A percentile compares a stretch with the other conserved stretches of the same genome.
phyloP scores from a whole-genome alignment of 169 alveolate genomes.

The Cryptosporidium canis region DNA sequence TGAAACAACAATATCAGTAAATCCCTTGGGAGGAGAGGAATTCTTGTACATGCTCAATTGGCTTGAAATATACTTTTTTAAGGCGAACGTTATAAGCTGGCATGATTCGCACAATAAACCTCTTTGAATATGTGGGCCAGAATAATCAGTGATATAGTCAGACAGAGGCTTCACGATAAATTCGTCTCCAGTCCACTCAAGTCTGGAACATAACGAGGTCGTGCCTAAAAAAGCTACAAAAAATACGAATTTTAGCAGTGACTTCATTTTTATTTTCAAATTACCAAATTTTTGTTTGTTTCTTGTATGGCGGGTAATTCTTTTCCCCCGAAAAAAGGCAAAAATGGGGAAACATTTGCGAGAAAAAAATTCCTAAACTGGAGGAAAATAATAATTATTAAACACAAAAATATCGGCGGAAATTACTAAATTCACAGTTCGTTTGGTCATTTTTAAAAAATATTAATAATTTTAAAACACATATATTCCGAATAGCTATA shows the following conservation, averaged over 20 bases:
- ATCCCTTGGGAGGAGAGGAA: constrained; percentile 61
- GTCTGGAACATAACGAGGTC: constrained; percentile 6
- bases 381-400: too few species aligned
- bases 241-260: background rate
- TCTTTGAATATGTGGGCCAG: background rate
- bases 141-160: background rate
- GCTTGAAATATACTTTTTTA: constrained; percentile 5
- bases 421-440: background rate
- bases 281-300: background rate
- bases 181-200: constrained; percentile 56
- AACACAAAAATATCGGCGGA: too few species aligned
- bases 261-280: constrained; percentile 4
- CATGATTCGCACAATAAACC: constrained; percentile 51
- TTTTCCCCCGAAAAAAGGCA: background rate
- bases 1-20: constrained; percentile 25
- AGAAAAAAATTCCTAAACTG: background rate
- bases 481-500: background rate
- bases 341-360: background rate
- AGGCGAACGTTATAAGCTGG: constrained; percentile 45
- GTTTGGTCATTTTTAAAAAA: background rate
- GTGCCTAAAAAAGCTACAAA: background rate
- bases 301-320: background rate
- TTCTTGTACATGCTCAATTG: constrained; percentile 24
- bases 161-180: constrained; percentile 16
- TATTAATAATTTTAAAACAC: background rate